Conservation (phyloP, 2,329 filamentous ascomycete species). For the Epichloe glyceriae region DNA sequence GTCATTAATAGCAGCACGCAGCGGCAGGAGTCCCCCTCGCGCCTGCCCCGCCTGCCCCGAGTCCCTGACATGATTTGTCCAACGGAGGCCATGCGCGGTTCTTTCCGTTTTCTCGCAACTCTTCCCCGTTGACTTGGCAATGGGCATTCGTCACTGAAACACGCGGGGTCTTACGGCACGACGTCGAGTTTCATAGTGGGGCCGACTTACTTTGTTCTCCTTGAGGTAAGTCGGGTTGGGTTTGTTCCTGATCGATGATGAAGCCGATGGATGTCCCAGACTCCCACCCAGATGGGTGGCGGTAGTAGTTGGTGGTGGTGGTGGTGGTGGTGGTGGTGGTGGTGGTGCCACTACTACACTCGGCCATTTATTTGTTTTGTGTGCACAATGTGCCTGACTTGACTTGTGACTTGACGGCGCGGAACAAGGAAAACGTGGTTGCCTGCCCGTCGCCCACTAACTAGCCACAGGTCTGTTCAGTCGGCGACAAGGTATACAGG, state of each 20-base stretch:
- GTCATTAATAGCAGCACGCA: too few species aligned
- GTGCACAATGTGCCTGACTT: neutral
- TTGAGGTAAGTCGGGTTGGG: too few species aligned
- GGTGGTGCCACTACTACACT: neutral
- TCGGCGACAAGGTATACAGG: neutral
- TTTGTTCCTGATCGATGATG: neutral
- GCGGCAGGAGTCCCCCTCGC: too few species aligned
- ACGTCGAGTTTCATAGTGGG: neutral
- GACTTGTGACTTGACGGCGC: neutral
- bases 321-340: too few species aligned
- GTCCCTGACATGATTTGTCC: neutral
- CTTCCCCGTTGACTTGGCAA: constrained; percentile 13
- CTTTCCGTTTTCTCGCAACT: neutral
- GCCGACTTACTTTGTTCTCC: neutral
- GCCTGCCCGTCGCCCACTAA: too few species aligned
- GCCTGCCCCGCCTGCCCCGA: neutral
- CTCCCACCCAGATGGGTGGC: too few species aligned
- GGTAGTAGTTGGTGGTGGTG: too few species aligned
- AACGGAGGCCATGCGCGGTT: too few species aligned
- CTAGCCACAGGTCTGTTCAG: too few species aligned
- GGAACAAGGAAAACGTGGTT: neutral
- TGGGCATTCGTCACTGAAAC: constrained; percentile 14
- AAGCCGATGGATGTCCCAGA: neutral
- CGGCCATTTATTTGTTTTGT: neutral
- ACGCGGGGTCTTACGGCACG: constrained; percentile 5